Conservation (phyloP, 2,329 filamentous ascomycete species). For the Aspergillus piperis region DNA sequence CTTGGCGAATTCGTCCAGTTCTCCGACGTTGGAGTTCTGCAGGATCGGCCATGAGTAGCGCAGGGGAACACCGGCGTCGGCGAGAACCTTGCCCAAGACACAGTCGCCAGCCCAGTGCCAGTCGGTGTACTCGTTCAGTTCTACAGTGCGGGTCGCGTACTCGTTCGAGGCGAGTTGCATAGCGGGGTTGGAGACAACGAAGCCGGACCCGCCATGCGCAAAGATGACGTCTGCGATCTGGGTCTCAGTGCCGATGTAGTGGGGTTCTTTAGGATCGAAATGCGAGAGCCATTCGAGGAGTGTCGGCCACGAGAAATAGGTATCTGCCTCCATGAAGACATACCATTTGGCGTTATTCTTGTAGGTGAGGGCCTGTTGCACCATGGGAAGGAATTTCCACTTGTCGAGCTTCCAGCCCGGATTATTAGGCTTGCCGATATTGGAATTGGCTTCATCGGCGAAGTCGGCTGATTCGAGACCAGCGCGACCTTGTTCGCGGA, state of each 20-base stretch:
- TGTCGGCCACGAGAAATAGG: conserved; percentile 57
- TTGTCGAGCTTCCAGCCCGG: conserved; percentile 57
- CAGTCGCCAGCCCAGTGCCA: conserved; percentile 54
- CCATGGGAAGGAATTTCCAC: conserved; percentile 60
- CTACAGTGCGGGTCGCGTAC: conserved; percentile 43
- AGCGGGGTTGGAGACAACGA: conserved; percentile 54
- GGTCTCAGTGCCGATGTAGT: conserved; percentile 58
- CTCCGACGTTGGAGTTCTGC: conserved; percentile 45
- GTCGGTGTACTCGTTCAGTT: conserved; percentile 50
- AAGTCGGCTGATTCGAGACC: conserved; percentile 44
- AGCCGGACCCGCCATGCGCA: conserved; percentile 56
- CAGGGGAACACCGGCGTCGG: conserved; percentile 49
- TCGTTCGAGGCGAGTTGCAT: conserved; percentile 48
- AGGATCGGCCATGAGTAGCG: conserved; percentile 53
- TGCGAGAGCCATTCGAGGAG: conserved; percentile 55
- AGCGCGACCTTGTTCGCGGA: conserved; percentile 46
- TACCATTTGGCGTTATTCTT: conserved; percentile 58
- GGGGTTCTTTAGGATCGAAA: conserved; percentile 51
- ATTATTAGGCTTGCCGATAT: conserved; percentile 48
- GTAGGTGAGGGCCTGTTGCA: conserved; percentile 50
- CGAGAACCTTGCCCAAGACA: conserved; percentile 51
- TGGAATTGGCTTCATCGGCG: conserved; percentile 42
- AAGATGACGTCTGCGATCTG: conserved; percentile 54
- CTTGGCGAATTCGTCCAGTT: conserved; percentile 46
- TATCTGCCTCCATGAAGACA: conserved; percentile 62